Percentiles rank a stretch among this genome's conserved stretches.
These are phyloP conservation scores for Emydomyces testavorans DNA, from an alignment of 2,329 filamentous ascomycete species.

Conservation along the genomic window DNA sequence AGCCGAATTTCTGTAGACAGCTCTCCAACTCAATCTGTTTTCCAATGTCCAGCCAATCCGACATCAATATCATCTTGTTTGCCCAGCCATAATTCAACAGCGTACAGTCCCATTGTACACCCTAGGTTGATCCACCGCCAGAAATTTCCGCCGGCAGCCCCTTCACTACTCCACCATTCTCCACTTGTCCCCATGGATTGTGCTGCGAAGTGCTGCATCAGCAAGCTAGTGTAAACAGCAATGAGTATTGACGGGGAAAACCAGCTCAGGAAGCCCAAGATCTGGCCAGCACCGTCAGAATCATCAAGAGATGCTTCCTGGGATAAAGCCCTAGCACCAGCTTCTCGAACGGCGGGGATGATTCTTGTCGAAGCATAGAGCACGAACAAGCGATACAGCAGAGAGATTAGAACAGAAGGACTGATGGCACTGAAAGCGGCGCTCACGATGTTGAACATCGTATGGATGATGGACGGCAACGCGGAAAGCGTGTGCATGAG, in stretches of 20 bases:
- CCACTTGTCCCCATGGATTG: constrained; percentile 49
- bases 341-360: constrained; percentile 83
- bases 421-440: constrained; percentile 93
- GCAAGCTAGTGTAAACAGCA: constrained; percentile 85
- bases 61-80: constrained; percentile 59
- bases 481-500: constrained; percentile 71
- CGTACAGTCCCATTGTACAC: constrained; percentile 79
- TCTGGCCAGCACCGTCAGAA: constrained; percentile 64
- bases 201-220: constrained; percentile 89
- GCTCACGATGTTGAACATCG: constrained; percentile 72
- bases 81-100: constrained; percentile 77
- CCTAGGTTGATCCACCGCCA: constrained; percentile 93
- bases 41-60: constrained; percentile 71
- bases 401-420: constrained; percentile 86
- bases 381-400: constrained; percentile 85
- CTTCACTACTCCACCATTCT: constrained; percentile 74
- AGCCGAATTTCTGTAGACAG: background rate
- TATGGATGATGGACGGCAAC: constrained; percentile 72
- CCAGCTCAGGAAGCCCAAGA: constrained; percentile 77
- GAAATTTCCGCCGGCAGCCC: constrained; percentile 70
- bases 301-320: constrained; percentile 80
- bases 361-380: constrained; percentile 93
- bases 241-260: constrained; percentile 92
- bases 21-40: constrained; percentile 59
- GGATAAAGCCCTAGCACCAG: constrained; percentile 68